Evolutionary conservation across 1,139 yeast species (phyloP).

Genomic region (Arxiozyma slooffiae): DNA sequence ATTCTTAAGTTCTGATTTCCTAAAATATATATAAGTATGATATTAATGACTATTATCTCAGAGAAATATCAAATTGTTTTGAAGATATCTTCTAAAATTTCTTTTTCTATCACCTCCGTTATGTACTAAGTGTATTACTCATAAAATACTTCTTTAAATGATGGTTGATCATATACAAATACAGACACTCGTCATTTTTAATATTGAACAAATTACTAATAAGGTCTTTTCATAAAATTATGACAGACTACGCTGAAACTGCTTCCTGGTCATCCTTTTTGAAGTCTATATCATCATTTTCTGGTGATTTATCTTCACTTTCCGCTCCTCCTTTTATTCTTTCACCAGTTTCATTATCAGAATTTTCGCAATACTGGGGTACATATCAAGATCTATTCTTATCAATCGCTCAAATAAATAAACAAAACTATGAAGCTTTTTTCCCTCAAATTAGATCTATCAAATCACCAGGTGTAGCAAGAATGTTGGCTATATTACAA

Average conservation of each 20-base stretch:
- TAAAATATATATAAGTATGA: background rate
- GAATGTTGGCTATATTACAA: slow-evolving; percentile 70
- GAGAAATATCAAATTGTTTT: too few species aligned
- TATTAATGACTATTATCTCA: too few species aligned
- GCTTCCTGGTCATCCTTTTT: slow-evolving; percentile 61
- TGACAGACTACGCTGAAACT: slow-evolving; percentile 26
- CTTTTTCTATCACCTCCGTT: background rate
- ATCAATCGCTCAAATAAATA: slow-evolving; percentile 48
- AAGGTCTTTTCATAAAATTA: slow-evolving; percentile 3
- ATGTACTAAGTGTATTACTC: background rate
- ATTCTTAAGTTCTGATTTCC: background rate
- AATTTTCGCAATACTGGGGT: slow-evolving; percentile 66
- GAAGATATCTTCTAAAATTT: background rate
- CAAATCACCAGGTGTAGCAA: slow-evolving; percentile 30
- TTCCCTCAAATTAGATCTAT: slow-evolving; percentile 31
- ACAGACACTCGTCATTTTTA: too few species aligned
- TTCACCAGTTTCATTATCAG: slow-evolving; percentile 68
- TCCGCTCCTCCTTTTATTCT: slow-evolving; percentile 97
- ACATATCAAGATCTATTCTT: slow-evolving; percentile 77
- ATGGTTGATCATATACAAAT: too few species aligned
- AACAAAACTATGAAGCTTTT: slow-evolving; percentile 25
- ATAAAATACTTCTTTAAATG: background rate
- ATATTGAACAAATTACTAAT: background rate
- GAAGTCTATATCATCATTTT: slow-evolving; percentile 86
- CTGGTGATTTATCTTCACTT: slow-evolving; percentile 85